phyloP scores from a whole-genome alignment of 306 rosid species.

The Casuarina cunninghamiana region DNA sequence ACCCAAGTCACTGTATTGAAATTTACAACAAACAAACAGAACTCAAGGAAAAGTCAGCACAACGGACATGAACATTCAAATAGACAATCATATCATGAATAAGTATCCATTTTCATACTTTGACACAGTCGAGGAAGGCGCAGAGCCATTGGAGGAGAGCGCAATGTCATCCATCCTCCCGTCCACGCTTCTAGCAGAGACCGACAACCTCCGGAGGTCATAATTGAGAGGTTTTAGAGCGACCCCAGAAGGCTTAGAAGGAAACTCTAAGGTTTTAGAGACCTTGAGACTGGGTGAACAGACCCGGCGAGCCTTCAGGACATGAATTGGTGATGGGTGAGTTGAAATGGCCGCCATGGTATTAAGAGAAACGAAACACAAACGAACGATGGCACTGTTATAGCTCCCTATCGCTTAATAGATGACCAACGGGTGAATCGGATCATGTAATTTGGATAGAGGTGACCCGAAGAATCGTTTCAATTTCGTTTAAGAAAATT shows the following conservation, averaged over 20 bases:
- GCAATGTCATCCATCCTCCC: constrained; percentile 10
- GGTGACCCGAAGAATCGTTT: too few relatives aligned
- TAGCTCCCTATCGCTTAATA: background rate
- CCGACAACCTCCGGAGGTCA: constrained; percentile 27
- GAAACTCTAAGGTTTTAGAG: background rate
- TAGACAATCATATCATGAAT: background rate
- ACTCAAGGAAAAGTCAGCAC: background rate
- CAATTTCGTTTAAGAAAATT: too few relatives aligned
- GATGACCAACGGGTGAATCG: background rate
- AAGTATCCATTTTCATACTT: constrained; percentile 28
- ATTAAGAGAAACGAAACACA: background rate
- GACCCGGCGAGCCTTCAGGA: constrained; percentile 7
- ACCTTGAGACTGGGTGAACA: background rate
- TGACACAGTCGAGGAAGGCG: constrained; percentile 37
- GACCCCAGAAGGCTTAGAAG: constrained; percentile 6
- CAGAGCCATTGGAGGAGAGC: constrained; percentile 32
- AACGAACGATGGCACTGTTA: background rate
- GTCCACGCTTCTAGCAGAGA: constrained; percentile 36
- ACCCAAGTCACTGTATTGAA: background rate
- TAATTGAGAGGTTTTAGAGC: constrained; percentile 18
- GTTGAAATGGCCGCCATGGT: constrained; percentile 47
- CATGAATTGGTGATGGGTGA: constrained; percentile 10
- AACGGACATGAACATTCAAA: background rate
- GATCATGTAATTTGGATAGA: too few relatives aligned
- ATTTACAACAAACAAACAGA: background rate